A percentile compares a stretch with the other conserved stretches of the same genome.
phyloP scores from a whole-genome alignment of 768 basidiomycete genomes.

The Tricholoma matsutake region DNA sequence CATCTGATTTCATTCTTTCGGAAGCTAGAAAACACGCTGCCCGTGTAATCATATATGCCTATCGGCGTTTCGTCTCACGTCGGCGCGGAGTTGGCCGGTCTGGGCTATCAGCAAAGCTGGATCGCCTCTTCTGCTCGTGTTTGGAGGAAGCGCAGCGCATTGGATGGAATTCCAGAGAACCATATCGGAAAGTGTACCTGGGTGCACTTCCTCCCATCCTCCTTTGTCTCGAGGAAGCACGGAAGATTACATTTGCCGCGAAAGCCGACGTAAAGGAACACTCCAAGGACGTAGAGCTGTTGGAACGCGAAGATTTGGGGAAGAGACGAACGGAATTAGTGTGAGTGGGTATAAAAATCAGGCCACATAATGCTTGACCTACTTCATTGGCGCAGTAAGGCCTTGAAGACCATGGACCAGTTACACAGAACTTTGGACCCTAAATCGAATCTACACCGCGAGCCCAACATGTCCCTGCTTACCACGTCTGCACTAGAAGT shows the following conservation, averaged over 20 bases:
- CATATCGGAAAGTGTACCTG: background rate
- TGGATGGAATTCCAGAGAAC: background rate
- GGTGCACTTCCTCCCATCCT: background rate
- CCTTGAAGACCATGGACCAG: background rate
- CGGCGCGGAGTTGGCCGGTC: background rate
- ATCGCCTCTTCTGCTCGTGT: background rate
- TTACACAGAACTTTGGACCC: background rate
- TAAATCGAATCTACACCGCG: background rate
- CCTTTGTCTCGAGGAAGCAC: background rate
- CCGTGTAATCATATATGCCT: background rate
- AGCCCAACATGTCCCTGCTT: background rate
- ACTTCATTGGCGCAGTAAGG: background rate
- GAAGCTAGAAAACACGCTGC: background rate
- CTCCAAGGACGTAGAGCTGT: background rate
- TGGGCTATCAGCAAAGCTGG: background rate
- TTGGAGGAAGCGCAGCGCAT: background rate
- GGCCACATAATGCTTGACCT: background rate
- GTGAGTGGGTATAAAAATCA: background rate
- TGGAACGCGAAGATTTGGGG: background rate
- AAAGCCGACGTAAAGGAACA: background rate
- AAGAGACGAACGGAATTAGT: background rate
- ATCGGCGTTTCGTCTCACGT: background rate
- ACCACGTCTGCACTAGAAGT: background rate
- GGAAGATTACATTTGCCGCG: no score
- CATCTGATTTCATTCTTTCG: background rate